Conservation (phyloP, 371 early-diverging fungal genomes). For the Phascolomyces articulosus region DNA sequence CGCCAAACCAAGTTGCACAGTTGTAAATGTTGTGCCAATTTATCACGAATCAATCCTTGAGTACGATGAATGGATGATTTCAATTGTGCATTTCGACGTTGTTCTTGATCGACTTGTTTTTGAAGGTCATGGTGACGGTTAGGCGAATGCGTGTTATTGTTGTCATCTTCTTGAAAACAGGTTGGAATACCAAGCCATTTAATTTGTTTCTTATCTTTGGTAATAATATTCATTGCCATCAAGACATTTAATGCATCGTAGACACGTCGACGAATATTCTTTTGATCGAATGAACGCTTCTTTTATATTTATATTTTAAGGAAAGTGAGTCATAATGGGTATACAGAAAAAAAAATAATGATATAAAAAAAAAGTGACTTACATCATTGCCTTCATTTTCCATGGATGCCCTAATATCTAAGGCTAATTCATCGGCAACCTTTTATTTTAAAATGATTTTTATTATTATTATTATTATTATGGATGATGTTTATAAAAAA, state of each 20-base stretch:
- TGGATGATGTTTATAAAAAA: background rate
- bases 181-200: slow-evolving; percentile 66
- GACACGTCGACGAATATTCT: slow-evolving; percentile 77
- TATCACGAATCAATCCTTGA: slow-evolving; percentile 13
- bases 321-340: too few species aligned
- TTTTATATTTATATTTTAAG: too few species aligned
- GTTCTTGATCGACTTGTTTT: slow-evolving; percentile 19
- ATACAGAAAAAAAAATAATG: background rate
- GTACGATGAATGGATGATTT: slow-evolving; percentile 12
- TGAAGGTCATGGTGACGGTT: slow-evolving; percentile 5
- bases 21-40: slow-evolving; percentile 19
- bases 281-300: slow-evolving; percentile 52
- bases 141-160: background rate
- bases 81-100: slow-evolving; percentile 19
- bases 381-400: slow-evolving; percentile 9
- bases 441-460: background rate
- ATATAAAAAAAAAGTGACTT: background rate
- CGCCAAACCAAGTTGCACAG: slow-evolving; percentile 21
- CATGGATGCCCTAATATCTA: slow-evolving; percentile 16
- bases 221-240: slow-evolving; percentile 71
- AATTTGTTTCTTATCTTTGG: slow-evolving; percentile 69
- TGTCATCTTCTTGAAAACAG: slow-evolving; percentile 12
- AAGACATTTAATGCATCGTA: slow-evolving; percentile 81
- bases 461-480: background rate
- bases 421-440: slow-evolving; percentile 38